These are phyloP conservation scores for Mortierella sp. DNA, from an alignment of 371 early-diverging fungal species.

Conservation along the genomic window DNA sequence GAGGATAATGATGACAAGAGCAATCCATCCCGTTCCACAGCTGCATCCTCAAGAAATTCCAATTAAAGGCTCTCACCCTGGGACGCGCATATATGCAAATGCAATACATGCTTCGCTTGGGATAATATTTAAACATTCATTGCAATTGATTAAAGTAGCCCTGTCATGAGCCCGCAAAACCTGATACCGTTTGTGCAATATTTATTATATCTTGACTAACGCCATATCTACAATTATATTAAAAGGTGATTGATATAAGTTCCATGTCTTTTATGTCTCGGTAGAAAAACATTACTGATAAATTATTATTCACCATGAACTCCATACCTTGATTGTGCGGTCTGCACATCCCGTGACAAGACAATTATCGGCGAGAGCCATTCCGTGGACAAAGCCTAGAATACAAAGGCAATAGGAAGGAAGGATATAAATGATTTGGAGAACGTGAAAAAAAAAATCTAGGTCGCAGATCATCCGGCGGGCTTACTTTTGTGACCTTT, in stretches of 20 bases:
- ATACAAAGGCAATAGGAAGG: not conserved
- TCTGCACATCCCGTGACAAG: constrained; percentile 78
- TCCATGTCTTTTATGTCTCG: not conserved
- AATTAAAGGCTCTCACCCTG: not conserved
- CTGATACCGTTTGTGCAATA: not conserved
- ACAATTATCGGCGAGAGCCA: constrained; percentile 61
- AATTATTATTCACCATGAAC: too few species aligned
- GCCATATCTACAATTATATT: constrained; percentile 11
- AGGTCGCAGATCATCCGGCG: not conserved
- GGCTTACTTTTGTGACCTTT: constrained; percentile 74
- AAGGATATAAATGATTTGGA: not conserved
- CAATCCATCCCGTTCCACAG: not conserved
- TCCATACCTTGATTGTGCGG: constrained; percentile 66
- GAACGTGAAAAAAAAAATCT: not conserved
- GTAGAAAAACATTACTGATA: not conserved
- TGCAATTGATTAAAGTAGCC: not conserved
- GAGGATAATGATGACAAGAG: constrained; percentile 35
- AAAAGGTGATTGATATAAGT: not conserved
- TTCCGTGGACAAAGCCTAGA: constrained; percentile 71
- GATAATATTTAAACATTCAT: not conserved
- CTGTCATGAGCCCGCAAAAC: not conserved
- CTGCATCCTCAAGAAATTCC: not conserved
- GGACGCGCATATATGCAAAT: not conserved
- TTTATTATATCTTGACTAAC: not conserved
- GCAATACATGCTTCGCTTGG: not conserved